A percentile compares a stretch with the other conserved stretches of the same genome.
Evolutionary conservation across 1,139 yeast species (phyloP).

Genomic region (Scheffersomyces segobiensis): DNA sequence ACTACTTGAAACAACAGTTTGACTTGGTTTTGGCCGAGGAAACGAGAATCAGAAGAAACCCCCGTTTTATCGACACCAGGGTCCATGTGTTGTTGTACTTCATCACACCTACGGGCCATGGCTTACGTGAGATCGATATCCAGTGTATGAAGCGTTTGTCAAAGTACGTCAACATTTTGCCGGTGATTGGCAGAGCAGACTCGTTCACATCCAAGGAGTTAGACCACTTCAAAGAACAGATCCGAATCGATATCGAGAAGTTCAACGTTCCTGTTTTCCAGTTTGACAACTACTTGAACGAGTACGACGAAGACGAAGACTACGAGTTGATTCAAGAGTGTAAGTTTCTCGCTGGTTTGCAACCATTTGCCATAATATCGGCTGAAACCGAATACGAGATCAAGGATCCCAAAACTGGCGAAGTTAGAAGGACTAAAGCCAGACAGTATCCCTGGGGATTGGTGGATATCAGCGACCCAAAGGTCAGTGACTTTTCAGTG

Average conservation of each 20-base stretch:
- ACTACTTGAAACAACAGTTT: constrained; percentile 82
- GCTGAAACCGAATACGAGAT: constrained; percentile 57
- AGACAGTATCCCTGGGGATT: constrained; percentile 95
- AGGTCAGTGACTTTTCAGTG: constrained; percentile 79
- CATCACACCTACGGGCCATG: constrained; percentile 77
- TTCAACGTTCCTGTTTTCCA: constrained; percentile 82
- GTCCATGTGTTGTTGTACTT: constrained; percentile 74
- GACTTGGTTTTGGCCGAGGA: constrained; percentile 92
- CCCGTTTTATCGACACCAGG: constrained; percentile 74
- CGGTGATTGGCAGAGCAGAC: constrained; percentile 86
- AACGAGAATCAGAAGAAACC: constrained; percentile 85
- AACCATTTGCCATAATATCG: constrained; percentile 90
- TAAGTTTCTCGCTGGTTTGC: constrained; percentile 65
- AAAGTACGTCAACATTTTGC: constrained; percentile 81
- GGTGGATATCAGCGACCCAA: constrained; percentile 80
- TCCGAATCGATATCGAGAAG: constrained; percentile 70
- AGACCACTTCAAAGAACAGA: constrained; percentile 52
- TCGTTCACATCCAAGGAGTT: constrained; percentile 79
- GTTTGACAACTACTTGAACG: constrained; percentile 53
- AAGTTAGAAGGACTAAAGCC: constrained; percentile 59
- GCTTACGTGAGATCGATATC: constrained; percentile 71
- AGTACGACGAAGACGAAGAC: constrained; percentile 55
- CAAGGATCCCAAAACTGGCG: constrained; percentile 56
- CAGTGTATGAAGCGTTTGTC: constrained; percentile 77
- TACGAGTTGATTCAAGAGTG: constrained; percentile 81